Percentiles rank a stretch among this genome's conserved stretches.
Evolutionary conservation across 2,329 filamentous ascomycete genomes (phyloP).

Genomic region (Hyphodiscus sp.): DNA sequence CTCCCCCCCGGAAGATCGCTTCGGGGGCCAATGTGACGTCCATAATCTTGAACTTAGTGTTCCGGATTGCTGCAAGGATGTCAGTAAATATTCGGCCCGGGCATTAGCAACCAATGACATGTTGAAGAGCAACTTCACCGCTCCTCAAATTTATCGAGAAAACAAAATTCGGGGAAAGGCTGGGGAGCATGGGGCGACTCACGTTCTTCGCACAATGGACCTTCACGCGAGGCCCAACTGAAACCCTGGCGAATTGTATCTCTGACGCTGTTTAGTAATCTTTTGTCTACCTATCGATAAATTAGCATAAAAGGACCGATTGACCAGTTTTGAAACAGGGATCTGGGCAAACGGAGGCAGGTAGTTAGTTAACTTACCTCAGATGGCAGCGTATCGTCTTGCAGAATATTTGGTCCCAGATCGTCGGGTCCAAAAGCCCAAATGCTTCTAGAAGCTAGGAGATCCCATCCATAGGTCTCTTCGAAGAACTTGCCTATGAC

Average conservation of each 20-base stretch:
- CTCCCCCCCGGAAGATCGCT: constrained; percentile 89
- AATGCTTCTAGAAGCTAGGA: constrained; percentile 87
- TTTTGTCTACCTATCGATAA: constrained; percentile 70
- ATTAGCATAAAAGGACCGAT: constrained; percentile 26
- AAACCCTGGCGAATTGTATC: constrained; percentile 95
- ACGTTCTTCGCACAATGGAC: constrained; percentile 96
- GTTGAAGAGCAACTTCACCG: neutral
- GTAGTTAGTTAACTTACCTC: constrained; percentile 49
- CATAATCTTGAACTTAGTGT: constrained; percentile 95
- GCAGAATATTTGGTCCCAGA: constrained; percentile 86
- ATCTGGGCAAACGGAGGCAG: neutral
- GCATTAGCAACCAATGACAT: constrained; percentile 15
- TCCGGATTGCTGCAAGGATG: constrained; percentile 69
- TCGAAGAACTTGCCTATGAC: constrained; percentile 97
- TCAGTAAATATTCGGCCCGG: constrained; percentile 25
- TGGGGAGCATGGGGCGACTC: constrained; percentile 38
- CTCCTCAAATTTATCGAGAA: constrained; percentile 1
- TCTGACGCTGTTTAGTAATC: constrained; percentile 75
- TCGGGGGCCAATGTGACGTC: constrained; percentile 82
- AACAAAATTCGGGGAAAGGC: constrained; percentile 9
- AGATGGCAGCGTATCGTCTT: constrained; percentile 91
- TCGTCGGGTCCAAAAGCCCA: constrained; percentile 99
- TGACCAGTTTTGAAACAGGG: neutral
- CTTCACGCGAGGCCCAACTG: constrained; percentile 92
- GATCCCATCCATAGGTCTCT: constrained; percentile 94